Evolutionary conservation across 2,329 filamentous ascomycete genomes (phyloP).

Genomic region (Alternaria novae-zelandiae): DNA sequence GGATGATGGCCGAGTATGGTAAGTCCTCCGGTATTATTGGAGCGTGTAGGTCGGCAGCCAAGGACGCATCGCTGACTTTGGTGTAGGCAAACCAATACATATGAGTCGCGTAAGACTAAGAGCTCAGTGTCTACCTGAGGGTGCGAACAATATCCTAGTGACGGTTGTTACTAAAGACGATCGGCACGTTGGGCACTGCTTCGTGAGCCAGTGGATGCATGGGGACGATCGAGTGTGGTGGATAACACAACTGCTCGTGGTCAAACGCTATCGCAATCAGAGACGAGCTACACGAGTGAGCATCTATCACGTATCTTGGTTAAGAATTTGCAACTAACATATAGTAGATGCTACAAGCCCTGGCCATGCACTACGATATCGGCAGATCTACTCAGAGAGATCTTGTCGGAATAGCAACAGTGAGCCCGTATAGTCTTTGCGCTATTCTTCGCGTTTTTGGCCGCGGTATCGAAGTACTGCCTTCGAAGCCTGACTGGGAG

Average conservation of each 20-base stretch:
- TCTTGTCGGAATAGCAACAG: constrained; percentile 4
- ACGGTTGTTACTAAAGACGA: background rate
- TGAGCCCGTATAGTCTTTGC: constrained; percentile 7
- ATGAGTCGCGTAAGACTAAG: constrained; percentile 1
- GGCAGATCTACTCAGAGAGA: background rate
- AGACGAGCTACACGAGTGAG: constrained; percentile 14
- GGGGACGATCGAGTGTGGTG: constrained; percentile 10
- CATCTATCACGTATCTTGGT: no score
- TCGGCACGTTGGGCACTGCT: constrained; percentile 11
- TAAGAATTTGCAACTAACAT: background rate
- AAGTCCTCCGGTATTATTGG: background rate
- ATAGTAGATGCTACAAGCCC: constrained; percentile 11
- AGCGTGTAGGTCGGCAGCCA: background rate
- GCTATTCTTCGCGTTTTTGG: constrained; percentile 15
- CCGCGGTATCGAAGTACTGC: constrained; percentile 14
- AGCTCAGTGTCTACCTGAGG: background rate
- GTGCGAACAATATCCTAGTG: constrained; percentile 9
- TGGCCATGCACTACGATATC: constrained; percentile 11
- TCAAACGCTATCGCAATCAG: constrained; percentile 12
- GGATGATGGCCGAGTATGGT: background rate
- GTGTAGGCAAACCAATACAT: background rate
- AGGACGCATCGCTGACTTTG: background rate
- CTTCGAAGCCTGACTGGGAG: constrained; percentile 8
- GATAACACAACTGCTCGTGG: constrained; percentile 18
- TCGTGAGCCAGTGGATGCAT: constrained; percentile 15